Percentiles rank a stretch among this genome's conserved stretches.
Conservation (phyloP, 108 stramenopile species). For the Nitzschia putrida region DNA sequence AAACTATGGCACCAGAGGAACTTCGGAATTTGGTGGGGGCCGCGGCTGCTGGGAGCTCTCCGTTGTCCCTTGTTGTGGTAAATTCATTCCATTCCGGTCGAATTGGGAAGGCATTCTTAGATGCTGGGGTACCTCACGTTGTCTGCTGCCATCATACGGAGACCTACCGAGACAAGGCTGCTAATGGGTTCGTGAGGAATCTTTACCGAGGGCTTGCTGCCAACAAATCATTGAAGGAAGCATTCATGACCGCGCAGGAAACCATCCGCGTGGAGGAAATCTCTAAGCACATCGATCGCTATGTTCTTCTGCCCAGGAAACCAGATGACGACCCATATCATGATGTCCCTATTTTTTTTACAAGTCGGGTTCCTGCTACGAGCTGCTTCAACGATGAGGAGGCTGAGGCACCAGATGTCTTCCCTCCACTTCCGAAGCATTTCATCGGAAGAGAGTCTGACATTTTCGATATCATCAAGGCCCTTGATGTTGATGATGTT, state of each 20-base stretch:
- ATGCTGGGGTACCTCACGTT: constrained; percentile 87
- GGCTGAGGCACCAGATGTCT: constrained; percentile 14
- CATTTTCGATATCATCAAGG: constrained; percentile 56
- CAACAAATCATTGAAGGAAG: constrained; percentile 62
- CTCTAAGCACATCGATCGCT: constrained; percentile 57
- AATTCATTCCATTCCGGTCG: constrained; percentile 75
- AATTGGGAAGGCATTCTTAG: constrained; percentile 78
- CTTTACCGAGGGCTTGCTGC: constrained; percentile 64
- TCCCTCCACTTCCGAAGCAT: constrained; percentile 47
- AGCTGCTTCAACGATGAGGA: constrained; percentile 5
- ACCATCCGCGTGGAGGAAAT: constrained; percentile 57
- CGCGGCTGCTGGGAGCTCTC: constrained; percentile 7
- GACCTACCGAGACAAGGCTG: constrained; percentile 68
- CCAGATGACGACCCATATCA: constrained; percentile 37
- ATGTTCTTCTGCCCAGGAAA: constrained; percentile 59
- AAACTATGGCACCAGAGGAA: constrained; percentile 33
- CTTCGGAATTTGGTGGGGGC: constrained; percentile 39
- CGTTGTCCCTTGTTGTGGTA: constrained; percentile 74
- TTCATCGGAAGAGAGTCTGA: constrained; percentile 76
- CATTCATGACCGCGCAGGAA: constrained; percentile 72
- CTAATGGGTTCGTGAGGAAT: constrained; percentile 57
- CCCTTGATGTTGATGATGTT: constrained; percentile 41
- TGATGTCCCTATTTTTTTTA: constrained; percentile 38
- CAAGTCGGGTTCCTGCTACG: constrained; percentile 7
- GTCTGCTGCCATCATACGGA: constrained; percentile 76